A percentile compares a stretch with the other conserved stretches of the same genome.
Conservation (phyloP, 495 filamentous ascomycete species). For the Tuber aestivum region DNA sequence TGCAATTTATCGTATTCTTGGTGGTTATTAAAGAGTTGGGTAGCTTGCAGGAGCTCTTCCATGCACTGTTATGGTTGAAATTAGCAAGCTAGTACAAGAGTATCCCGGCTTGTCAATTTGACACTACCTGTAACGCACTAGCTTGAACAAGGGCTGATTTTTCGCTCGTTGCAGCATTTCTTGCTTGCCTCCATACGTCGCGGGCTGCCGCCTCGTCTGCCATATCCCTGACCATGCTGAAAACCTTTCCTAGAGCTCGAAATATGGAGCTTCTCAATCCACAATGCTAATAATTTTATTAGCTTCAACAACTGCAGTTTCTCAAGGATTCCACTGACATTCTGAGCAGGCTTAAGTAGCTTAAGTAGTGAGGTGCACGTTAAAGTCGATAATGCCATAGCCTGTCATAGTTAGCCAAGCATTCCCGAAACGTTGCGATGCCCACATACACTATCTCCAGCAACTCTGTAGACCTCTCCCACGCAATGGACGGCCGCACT, state of each 20-base stretch:
- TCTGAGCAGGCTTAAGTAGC: constrained; percentile 70
- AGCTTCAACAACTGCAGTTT: not conserved
- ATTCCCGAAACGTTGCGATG: constrained; percentile 11
- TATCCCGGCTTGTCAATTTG: not conserved
- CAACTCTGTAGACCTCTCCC: constrained; percentile 79
- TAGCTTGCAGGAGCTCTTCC: constrained; percentile 62
- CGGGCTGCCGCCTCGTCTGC: constrained; percentile 78
- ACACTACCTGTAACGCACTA: constrained; percentile 47
- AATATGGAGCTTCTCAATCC: constrained; percentile 81
- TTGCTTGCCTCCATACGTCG: constrained; percentile 88
- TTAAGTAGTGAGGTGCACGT: constrained; percentile 66
- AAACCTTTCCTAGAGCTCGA: constrained; percentile 67
- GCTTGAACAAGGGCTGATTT: constrained; percentile 77
- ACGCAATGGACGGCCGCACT: constrained; percentile 81
- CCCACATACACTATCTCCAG: constrained; percentile 69
- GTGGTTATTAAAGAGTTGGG: constrained; percentile 78
- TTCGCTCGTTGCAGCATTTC: constrained; percentile 68
- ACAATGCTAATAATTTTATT: constrained; percentile 49
- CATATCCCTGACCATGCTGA: constrained; percentile 63
- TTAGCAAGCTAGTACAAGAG: constrained; percentile 10
- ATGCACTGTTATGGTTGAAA: constrained; percentile 53
- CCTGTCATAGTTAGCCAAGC: constrained; percentile 17
- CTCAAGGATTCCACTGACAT: constrained; percentile 42
- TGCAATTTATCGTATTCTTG: constrained; percentile 85
- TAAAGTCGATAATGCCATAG: constrained; percentile 73